Base-by-base conservation (phyloP, 768 basidiomycete species). In the Boletellus ananas region DNA sequence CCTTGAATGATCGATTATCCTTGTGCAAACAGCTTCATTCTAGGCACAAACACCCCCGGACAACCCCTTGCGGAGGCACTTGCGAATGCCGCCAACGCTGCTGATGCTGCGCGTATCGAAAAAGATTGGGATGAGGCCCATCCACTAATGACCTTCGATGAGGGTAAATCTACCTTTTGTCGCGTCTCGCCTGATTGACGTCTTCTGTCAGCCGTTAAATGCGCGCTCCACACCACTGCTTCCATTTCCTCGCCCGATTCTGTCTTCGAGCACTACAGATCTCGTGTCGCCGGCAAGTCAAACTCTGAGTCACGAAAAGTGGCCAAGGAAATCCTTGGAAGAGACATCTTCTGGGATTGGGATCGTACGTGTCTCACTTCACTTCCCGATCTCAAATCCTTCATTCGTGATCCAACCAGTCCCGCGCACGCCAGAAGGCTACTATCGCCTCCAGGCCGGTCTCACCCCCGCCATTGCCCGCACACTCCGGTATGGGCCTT, bases 381-480 rank as follows among this genome's bases (percentile, higher is more conserved):
- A 36, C 33, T 14, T 29, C 43, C 13, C 44, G 8, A 17, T 35
- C 4, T 44, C 13, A 18, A 33, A 1, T 1, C 25, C 12, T 37
- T 62, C 41, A 51, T 40, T 12, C 40, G 17, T 1, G 16, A 45
- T 44, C 29, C n/a, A 5, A 50, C 20, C 54, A 91, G 90, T 85
- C 40, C 90, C 92, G 6, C 81, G 90, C 25, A 96, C 93, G 1
- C 79, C 84, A 23, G 93, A 95, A 73, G 94, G 94, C 13, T 94
- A 91, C 66, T 90, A 94, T 60, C 91, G 91, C 65, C 90, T 85
- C 57, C 82, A 82, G 25, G 83, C 90, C 8, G 93, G 93, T 13
- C 70, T 92, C 41, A 84, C 86, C 59, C 78, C 87, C 6, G 94
- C 92, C 11, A 80, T 93, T 63, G 85, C 87, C 58, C 87, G 93